These are phyloP conservation scores for Hordeum pubiflorum DNA, from an alignment of 202 grass and related monocot species.

Conservation along the genomic window DNA sequence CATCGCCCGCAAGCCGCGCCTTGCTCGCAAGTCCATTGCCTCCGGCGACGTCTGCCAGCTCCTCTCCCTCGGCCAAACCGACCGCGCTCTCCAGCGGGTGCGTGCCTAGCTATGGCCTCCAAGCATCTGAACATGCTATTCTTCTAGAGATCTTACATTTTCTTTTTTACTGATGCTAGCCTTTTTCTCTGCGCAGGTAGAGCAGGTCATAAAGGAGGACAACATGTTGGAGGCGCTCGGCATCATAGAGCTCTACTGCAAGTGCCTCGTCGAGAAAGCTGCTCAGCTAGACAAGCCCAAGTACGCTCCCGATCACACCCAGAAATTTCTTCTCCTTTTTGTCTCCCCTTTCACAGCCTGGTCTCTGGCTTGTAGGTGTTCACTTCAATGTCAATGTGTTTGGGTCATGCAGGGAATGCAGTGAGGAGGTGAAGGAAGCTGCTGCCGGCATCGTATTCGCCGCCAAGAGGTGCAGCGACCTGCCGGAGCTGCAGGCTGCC, in stretches of 20 bases:
- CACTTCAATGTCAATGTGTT: neutral
- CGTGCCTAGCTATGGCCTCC: neutral
- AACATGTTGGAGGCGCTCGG: conserved; percentile 57
- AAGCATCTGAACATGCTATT: too few relatives aligned
- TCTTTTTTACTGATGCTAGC: neutral
- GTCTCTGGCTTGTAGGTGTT: neutral
- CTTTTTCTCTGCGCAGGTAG: conserved; percentile 32
- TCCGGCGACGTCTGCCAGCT: conserved; percentile 55
- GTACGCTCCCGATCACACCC: conserved; percentile 20
- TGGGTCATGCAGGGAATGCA: conserved; percentile 38
- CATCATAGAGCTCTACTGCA: conserved; percentile 62
- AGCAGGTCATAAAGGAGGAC: conserved; percentile 69
- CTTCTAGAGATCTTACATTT: neutral
- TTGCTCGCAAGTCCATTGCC: conserved; percentile 40
- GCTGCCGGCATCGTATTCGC: conserved; percentile 59
- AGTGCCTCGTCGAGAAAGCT: conserved; percentile 38
- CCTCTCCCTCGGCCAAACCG: conserved; percentile 47
- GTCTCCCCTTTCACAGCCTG: neutral
- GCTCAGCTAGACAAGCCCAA: conserved; percentile 43
- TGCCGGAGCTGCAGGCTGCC: conserved; percentile 56
- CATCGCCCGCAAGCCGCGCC: conserved; percentile 39
- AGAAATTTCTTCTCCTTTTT: neutral
- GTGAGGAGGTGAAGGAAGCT: conserved; percentile 52
- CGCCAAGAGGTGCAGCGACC: conserved; percentile 54
- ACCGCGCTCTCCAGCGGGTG: conserved; percentile 60